Evolutionary conservation across 495 filamentous ascomycete species (phyloP), one percentile per base, ranked within the genome.

Genomic region (Neurospora sp.): DNA sequence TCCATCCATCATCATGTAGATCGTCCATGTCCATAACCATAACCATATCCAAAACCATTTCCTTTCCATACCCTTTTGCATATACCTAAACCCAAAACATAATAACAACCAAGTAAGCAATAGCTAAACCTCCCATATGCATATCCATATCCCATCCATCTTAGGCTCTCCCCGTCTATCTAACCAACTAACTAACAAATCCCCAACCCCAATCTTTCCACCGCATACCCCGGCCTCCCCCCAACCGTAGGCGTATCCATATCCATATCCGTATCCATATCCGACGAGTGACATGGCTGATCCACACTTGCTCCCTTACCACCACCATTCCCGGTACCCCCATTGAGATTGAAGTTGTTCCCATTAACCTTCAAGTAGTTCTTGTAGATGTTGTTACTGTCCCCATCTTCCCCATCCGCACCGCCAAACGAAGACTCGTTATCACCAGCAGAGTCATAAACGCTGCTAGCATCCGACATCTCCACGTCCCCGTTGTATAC

Each of bases 401-500:
- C 15, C 10, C 7, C 37, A 38, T 66, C 45, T 37, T 66, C 69
- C 13, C n/a, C 54, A 34, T 62, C 69, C 45, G 11, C 21, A 36
- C 48, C 38, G 59, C 28, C 39, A 17, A 17, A 40, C 72, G 72
- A 36, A 34, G 77, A 75, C 8, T 75, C 77, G 19, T 78, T 74
- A n/a, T 75, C 79, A n/a, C 79, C 75, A 17, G 74, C 81, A 11
- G 79, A 80, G 36, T 74, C 39, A 39, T 39, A 39, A 13, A 77
- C 72, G 39, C 81, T 84, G 39, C 78, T 79, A 21, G 76, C 77
- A 72, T 86, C 84, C 31, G 81, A 82, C 81, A 83, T 85, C 70
- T 86, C 84, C 17, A 86, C 76, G 42, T 86, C 84, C 73, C 69
- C 74, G 5, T n/a, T 40, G 15, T 40, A 31, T 9, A 31, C 34